A percentile compares a stretch with the other conserved stretches of the same genome.
phyloP scores from a whole-genome alignment of 192 early-diverging fungal species.

The Coemansia sp. region DNA sequence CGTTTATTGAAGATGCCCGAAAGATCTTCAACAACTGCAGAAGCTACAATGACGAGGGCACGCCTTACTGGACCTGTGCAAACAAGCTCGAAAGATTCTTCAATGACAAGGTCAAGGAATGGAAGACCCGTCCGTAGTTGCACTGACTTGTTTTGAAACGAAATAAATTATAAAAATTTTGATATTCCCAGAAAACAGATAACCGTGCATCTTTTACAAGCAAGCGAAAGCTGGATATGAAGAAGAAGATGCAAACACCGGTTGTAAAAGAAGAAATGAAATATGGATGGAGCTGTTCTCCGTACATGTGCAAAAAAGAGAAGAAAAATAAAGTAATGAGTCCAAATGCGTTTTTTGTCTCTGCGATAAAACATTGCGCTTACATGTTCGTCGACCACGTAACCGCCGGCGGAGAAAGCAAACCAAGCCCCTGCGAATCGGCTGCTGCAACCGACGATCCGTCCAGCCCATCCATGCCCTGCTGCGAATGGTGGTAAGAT shows the following conservation, averaged over 20 bases:
- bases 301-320: constrained; percentile 51
- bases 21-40: constrained; percentile 95
- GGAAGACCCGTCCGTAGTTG: constrained; percentile 49
- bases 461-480: constrained; percentile 44
- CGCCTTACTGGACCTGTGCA: constrained; percentile 80
- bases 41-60: constrained; percentile 86
- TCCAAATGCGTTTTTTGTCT: neutral
- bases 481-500: constrained; percentile 45
- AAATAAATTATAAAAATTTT: constrained; percentile 1
- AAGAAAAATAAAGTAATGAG: constrained; percentile 8
- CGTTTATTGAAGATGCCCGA: constrained; percentile 80
- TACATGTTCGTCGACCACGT: constrained; percentile 53
- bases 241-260: neutral
- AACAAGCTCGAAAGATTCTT: constrained; percentile 76
- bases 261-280: neutral
- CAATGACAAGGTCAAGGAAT: constrained; percentile 70
- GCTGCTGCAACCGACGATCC: constrained; percentile 26
- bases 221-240: neutral
- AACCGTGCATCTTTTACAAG: neutral
- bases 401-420: constrained; percentile 51
- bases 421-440: constrained; percentile 45
- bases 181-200: neutral
- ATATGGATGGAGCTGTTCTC: constrained; percentile 7
- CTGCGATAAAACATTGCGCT: neutral
- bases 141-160: neutral